Percentiles rank a stretch among this genome's conserved stretches.
These are phyloP conservation scores for Lentinula raphanica DNA, from an alignment of 768 basidiomycete genomes.

Conservation along the genomic window DNA sequence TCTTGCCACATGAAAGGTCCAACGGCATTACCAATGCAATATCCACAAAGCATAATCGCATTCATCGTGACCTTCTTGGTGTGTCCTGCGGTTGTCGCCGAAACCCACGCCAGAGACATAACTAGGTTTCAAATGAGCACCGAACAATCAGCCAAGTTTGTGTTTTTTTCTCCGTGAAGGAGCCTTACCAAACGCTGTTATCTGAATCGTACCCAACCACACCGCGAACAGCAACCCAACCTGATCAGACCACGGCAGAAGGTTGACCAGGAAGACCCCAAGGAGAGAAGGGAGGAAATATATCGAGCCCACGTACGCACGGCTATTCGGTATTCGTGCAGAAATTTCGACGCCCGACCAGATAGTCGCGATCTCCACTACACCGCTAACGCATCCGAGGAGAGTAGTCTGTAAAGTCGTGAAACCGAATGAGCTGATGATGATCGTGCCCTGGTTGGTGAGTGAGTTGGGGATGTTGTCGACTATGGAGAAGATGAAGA, in stretches of 20 bases:
- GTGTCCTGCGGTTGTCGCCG: constrained; percentile 61
- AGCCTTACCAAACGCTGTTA: constrained; percentile 50
- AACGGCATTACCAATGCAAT: constrained; percentile 58
- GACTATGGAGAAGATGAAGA: constrained; percentile 60
- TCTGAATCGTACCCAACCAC: constrained; percentile 48
- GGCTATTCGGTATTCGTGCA: constrained; percentile 48
- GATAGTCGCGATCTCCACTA: constrained; percentile 63
- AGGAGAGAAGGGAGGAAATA: constrained; percentile 64
- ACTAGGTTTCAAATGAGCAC: constrained; percentile 21
- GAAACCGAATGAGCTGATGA: constrained; percentile 67
- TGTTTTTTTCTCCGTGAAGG: no score
- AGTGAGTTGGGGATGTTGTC: constrained; percentile 65
- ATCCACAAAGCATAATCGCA: constrained; percentile 69
- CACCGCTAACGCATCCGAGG: constrained; percentile 60
- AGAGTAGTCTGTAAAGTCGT: constrained; percentile 60
- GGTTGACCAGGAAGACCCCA: constrained; percentile 57
- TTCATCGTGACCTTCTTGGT: constrained; percentile 71
- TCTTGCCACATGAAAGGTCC: constrained; percentile 71
- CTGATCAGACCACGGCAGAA: constrained; percentile 61
- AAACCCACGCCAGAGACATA: constrained; percentile 61
- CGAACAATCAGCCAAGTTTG: no score
- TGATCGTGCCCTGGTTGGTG: constrained; percentile 27
- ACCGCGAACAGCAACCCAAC: constrained; percentile 57
- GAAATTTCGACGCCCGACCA: constrained; percentile 58
- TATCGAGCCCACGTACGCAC: constrained; percentile 53